These are phyloP conservation scores for Eucalyptus curtisii DNA, from an alignment of 345 rosid genomes.

Conservation along the genomic window DNA sequence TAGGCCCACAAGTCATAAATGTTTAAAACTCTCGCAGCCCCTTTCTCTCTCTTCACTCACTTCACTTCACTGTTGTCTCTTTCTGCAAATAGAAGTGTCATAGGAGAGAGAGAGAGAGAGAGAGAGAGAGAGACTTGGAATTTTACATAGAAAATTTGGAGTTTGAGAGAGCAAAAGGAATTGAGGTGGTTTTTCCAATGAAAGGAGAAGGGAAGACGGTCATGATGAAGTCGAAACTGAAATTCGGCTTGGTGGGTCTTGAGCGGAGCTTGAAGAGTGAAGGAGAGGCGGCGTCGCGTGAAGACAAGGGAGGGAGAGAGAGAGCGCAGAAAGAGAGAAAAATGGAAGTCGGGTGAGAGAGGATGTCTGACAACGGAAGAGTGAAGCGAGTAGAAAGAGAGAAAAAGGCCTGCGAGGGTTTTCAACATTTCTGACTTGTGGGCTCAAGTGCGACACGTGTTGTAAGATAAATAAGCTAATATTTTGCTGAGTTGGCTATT, in stretches of 20 bases:
- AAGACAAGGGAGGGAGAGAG: too few relatives aligned
- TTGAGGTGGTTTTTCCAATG: neutral
- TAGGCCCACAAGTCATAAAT: neutral
- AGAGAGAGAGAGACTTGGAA: neutral
- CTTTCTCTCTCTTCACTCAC: neutral
- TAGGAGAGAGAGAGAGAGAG: neutral
- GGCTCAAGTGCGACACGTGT: too few relatives aligned
- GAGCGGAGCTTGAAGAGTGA: neutral
- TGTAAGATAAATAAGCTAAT: too few relatives aligned
- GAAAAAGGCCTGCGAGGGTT: neutral
- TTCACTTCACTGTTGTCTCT: neutral
- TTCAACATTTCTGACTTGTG: too few relatives aligned
- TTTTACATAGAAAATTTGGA: neutral
- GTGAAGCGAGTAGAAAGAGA: neutral
- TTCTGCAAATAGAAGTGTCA: neutral
- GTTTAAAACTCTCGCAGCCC: neutral
- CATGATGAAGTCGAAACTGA: constrained; percentile 59
- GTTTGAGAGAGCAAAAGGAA: neutral
- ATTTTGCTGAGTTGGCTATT: too few relatives aligned
- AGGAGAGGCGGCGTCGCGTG: neutral
- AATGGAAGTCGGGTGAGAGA: too few relatives aligned
- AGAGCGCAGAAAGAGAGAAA: too few relatives aligned
- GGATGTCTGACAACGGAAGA: too few relatives aligned
- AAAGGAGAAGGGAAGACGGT: constrained; percentile 70
- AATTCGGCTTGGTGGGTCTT: neutral